These are phyloP conservation scores for Alternaria incomplexa DNA, from an alignment of 2,329 filamentous ascomycete species.

Conservation along the genomic window DNA sequence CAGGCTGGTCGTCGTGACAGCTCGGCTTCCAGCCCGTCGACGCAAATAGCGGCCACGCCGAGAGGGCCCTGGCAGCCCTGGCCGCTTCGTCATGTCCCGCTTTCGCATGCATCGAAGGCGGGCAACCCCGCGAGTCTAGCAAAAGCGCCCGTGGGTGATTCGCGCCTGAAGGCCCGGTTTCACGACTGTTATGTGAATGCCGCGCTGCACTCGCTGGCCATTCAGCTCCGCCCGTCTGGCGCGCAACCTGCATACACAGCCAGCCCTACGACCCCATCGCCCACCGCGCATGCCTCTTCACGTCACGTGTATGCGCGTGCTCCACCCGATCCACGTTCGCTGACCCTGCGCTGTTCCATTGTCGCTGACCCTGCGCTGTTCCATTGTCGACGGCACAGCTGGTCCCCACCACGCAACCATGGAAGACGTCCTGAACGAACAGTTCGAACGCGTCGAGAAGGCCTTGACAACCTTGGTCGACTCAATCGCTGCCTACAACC, in stretches of 20 bases:
- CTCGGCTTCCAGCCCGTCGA: slow-evolving; percentile 7
- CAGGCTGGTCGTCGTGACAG: slow-evolving; percentile 7
- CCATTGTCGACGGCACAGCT: not conserved
- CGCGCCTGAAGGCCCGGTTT: not conserved
- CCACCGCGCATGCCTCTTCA: slow-evolving; percentile 1
- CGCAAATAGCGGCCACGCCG: slow-evolving; percentile 12
- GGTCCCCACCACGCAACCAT: slow-evolving; percentile 33
- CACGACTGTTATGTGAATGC: not conserved
- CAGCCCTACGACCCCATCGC: slow-evolving; percentile 18
- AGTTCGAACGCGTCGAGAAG: slow-evolving; percentile 55
- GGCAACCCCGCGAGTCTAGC: slow-evolving; percentile 9
- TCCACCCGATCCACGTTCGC: slow-evolving; percentile 5
- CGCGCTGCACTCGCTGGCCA: slow-evolving; percentile 25
- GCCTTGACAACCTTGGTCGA: slow-evolving; percentile 72
- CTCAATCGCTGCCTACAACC: slow-evolving; percentile 82
- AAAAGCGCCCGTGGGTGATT: slow-evolving; percentile 5
- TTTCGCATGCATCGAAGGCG: slow-evolving; percentile 2
- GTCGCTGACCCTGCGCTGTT: not conserved
- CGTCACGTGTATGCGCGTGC: slow-evolving; percentile 12
- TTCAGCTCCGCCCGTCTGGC: slow-evolving; percentile 32
- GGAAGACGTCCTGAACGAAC: slow-evolving; percentile 51
- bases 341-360: not conserved
- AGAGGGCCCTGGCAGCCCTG: slow-evolving; percentile 7
- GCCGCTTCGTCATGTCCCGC: slow-evolving; percentile 13
- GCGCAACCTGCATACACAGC: slow-evolving; percentile 16